A percentile compares a stretch with the other conserved stretches of the same genome.
Conservation (phyloP, 2,329 filamentous ascomycete species). For the Penicillium janthinellum region DNA sequence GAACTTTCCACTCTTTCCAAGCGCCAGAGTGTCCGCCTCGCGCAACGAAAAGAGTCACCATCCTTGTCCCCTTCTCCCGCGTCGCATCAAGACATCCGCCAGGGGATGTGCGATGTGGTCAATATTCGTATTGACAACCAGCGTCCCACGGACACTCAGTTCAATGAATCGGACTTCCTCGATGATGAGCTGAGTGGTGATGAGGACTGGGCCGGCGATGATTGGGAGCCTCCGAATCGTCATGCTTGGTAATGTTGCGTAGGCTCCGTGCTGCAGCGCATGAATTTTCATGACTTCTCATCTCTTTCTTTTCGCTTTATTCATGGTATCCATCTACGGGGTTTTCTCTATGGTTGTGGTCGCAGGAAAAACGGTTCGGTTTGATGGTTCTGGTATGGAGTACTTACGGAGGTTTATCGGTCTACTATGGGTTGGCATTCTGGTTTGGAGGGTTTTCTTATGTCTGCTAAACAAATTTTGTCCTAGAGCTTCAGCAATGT, state of each 20-base stretch:
- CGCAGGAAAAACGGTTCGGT: not conserved
- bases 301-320: not conserved
- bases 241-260: conserved; percentile 27
- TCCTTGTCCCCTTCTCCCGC: conserved; percentile 6
- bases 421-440: not conserved
- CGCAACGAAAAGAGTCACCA: conserved; percentile 28
- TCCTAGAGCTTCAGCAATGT: not conserved
- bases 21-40: conserved; percentile 45
- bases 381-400: too few species aligned
- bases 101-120: conserved; percentile 62
- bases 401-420: not conserved
- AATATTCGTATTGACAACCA: conserved; percentile 64
- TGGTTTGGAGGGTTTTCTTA: not conserved
- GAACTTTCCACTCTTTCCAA: conserved; percentile 30
- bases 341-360: not conserved
- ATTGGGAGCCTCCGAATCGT: conserved; percentile 29
- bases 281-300: not conserved
- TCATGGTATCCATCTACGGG: not conserved
- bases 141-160: conserved; percentile 60
- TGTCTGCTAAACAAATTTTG: not conserved
- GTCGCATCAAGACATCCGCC: conserved; percentile 36
- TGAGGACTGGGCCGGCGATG: conserved; percentile 62
- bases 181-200: conserved; percentile 63
- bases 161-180: conserved; percentile 61
- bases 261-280: not conserved